A percentile compares a stretch with the other conserved stretches of the same genome.
These are phyloP conservation scores for Tetragonia tetragonoides DNA, from an alignment of 148 eudicot genomes.

Conservation along the genomic window DNA sequence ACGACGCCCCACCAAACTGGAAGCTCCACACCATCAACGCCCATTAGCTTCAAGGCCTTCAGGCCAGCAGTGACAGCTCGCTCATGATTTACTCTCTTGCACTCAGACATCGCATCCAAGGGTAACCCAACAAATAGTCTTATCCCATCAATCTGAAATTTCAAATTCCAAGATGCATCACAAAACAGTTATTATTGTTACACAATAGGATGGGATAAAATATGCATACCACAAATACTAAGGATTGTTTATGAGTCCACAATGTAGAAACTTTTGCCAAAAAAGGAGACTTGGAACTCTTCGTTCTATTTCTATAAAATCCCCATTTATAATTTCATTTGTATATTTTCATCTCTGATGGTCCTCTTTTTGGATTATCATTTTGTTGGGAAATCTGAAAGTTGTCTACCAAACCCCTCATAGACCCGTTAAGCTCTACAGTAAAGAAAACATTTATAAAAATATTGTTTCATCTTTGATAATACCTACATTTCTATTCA, in stretches of 20 bases:
- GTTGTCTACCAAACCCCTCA: too few species aligned
- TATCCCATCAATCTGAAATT: slow-evolving; percentile 43
- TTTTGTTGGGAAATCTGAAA: too few species aligned
- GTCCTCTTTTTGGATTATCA: too few species aligned
- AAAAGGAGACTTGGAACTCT: background rate
- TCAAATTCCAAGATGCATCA: background rate
- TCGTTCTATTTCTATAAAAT: background rate
- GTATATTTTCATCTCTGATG: background rate
- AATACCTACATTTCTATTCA: background rate
- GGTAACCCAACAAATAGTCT: slow-evolving; percentile 79
- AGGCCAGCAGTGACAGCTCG: slow-evolving; percentile 70
- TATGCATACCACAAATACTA: background rate
- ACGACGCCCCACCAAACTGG: slow-evolving; percentile 90
- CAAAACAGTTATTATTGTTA: background rate
- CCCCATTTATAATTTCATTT: background rate
- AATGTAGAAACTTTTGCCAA: background rate
- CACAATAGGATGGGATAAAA: background rate
- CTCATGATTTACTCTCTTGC: slow-evolving; percentile 50
- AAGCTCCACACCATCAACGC: slow-evolving; percentile 89
- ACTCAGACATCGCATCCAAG: slow-evolving; percentile 57
- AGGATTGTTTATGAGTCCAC: background rate
- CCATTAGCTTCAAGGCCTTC: slow-evolving; percentile 73
- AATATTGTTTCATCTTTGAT: background rate
- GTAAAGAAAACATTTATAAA: too few species aligned
- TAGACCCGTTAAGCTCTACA: too few species aligned